A percentile compares a stretch with the other conserved stretches of the same genome.
Evolutionary conservation across 2,329 filamentous ascomycete species (phyloP).

Genomic region (Helotiales sp.): DNA sequence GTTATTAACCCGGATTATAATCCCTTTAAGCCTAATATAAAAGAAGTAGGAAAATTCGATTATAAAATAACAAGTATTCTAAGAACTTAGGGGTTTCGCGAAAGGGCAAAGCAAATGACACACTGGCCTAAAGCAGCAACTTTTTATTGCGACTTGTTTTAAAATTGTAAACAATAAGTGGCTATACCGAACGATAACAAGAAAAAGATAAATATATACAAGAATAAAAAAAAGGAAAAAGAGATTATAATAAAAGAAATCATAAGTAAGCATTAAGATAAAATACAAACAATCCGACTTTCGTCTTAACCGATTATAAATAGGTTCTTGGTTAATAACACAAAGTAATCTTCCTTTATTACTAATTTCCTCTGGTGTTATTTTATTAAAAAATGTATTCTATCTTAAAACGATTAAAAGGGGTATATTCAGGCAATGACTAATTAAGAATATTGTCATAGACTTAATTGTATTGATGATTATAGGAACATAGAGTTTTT

Average conservation of each 20-base stretch:
- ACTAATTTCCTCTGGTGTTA: no score
- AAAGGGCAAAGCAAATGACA: neutral
- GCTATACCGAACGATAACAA: neutral
- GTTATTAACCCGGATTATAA: slow-evolving; percentile 13
- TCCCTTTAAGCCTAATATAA: slow-evolving; percentile 3
- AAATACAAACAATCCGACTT: neutral
- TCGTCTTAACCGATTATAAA: neutral
- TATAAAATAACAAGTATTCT: neutral
- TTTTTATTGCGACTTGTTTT: slow-evolving; percentile 15
- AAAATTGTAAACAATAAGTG: neutral
- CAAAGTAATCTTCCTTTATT: slow-evolving; percentile 8
- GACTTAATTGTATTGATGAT: no score
- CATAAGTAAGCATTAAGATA: neutral
- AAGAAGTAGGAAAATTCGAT: slow-evolving; percentile 11
- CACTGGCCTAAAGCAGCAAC: slow-evolving; percentile 13
- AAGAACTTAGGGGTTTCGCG: slow-evolving; percentile 11
- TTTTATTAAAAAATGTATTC: no score
- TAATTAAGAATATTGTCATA: no score
- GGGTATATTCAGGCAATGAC: no score
- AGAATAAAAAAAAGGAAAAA: neutral
- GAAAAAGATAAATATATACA: slow-evolving; percentile 1
- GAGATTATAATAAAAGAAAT: neutral
- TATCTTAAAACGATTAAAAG: no score
- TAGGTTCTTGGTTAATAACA: neutral
- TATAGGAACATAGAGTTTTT: no score